Conservation (phyloP, 164 flowering plant genomes). For the grape (Vitis vinifera) region ASM3070453v1 NC_081808.1:4543501-4544000, state of each 20-base stretch:
- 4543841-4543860: constrained; percentile 41
- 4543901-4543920: constrained; percentile 49
- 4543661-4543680: constrained; percentile 56
- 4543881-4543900: constrained; percentile 59
- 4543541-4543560: constrained; percentile 46
- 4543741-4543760: constrained; percentile 50
- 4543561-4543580: constrained; percentile 38
- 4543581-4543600: constrained; percentile 43
- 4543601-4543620: constrained; percentile 62
- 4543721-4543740: constrained; percentile 45
- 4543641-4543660: constrained; percentile 46
- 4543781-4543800: constrained; percentile 35
- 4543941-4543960: constrained; percentile 54
- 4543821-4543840: constrained; percentile 48
- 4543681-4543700: constrained; percentile 55
- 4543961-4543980: constrained; percentile 44
- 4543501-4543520: constrained; percentile 59
- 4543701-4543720: constrained; percentile 47
- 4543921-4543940: constrained; percentile 61
- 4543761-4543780: constrained; percentile 66
- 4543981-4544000: constrained; percentile 56
- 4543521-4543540: constrained; percentile 61
- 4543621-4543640: constrained; percentile 54
- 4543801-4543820: constrained; percentile 40
- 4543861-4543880: constrained; percentile 55